Evolutionary conservation across 352 stramenopile species (phyloP).

Genomic region (Ophiocytium majus): DNA sequence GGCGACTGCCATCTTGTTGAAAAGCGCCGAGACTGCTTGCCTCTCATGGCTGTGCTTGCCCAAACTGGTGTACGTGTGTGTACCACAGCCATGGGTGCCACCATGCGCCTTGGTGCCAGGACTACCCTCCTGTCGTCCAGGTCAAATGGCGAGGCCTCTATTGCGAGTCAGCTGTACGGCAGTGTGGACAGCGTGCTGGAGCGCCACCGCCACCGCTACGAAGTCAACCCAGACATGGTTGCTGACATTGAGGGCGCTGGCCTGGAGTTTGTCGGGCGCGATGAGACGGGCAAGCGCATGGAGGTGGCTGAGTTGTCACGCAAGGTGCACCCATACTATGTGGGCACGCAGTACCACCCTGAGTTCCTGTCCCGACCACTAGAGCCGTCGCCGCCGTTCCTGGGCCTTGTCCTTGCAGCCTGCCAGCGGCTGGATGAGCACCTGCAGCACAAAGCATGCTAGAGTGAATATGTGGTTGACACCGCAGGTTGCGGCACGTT

Average conservation of each 20-base stretch:
- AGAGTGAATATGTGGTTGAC: neutral
- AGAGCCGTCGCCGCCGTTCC: conserved; percentile 93
- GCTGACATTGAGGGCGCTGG: conserved; percentile 78
- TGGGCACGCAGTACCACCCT: conserved; percentile 98
- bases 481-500: too few relatives aligned
- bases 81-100: conserved; percentile 87
- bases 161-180: conserved; percentile 21
- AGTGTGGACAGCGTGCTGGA: conserved; percentile 15
- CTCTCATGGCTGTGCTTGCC: too few relatives aligned
- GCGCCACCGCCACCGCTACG: conserved; percentile 63
- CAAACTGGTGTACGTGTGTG: neutral
- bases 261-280: conserved; percentile 94
- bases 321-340: conserved; percentile 93
- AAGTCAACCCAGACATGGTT: conserved; percentile 92
- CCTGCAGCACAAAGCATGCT: conserved; percentile 16
- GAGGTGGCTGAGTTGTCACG: conserved; percentile 90
- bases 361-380: conserved; percentile 96
- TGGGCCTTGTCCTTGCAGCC: conserved; percentile 80
- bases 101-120: conserved; percentile 94
- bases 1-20: neutral
- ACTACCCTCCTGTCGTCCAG: conserved; percentile 81
- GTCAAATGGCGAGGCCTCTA: neutral
- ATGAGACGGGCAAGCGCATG: conserved; percentile 95
- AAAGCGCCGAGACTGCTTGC: too few relatives aligned
- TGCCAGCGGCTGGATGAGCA: conserved; percentile 43